Evolutionary conservation across 73 alveolate genomes (phyloP), one percentile per base, ranked within the genome.

Genomic region (Halteria grandinella): DNA sequence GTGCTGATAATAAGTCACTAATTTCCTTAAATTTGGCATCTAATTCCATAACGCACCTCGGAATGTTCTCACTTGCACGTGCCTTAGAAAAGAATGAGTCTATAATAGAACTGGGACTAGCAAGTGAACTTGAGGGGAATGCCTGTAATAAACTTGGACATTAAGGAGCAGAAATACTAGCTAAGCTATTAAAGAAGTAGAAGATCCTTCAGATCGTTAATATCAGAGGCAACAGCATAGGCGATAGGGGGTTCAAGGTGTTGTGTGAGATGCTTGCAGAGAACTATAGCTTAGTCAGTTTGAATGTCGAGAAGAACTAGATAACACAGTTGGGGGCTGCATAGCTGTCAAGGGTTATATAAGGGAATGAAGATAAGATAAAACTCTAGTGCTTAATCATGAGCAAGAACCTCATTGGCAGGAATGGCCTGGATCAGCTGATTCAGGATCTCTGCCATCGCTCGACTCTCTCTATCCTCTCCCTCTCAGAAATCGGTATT

Each of bases 171-270:
- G 6, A 24, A 14, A 11, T 60, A 14, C 41, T 60, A 15, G 77
- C 77, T n/a, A 23, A 60, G 10, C 3, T 60, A 24, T 36, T 60
- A 27, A 36, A 6, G 24, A 36, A n/a, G n/a, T 23, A 60, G 24
- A 60, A 37, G 58, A 40, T 60, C 43, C 3, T 60, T 8, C 34
- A 55, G 3, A 14, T 60, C 41, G 43, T 60, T 10, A 60, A 60
- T 23, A 24, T 60, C 48, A 60, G 43, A 60, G 77, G 77, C 3
- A 60, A 60, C 27, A 59, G 77, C 17, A 60, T 60, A 12, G 77
- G 77, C 20, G 43, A 60, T 60, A 60, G 43, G 34, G 77, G 77
- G 17, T 60, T 60, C 43, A 2, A 36, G 24, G 55, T 59, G 6
- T 41, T 60, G 3, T 60, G 77, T 39, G 14, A 60, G 24, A 45